Conservation (phyloP, 2,329 filamentous ascomycete species). For the Arthrobotrys iridis region DNA sequence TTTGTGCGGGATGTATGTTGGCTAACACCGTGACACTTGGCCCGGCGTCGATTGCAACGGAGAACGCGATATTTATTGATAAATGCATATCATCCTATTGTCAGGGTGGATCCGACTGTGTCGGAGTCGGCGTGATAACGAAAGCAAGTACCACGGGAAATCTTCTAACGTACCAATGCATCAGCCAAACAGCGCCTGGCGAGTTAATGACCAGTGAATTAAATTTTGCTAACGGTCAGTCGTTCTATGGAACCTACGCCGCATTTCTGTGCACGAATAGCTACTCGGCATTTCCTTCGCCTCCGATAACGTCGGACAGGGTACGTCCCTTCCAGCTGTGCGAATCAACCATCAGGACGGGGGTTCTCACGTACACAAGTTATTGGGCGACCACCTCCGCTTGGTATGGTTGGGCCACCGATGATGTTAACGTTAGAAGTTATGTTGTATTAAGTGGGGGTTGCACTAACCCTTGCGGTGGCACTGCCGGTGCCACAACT, state of each 20-base stretch:
- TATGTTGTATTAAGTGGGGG: background rate
- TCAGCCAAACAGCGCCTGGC: background rate
- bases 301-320: background rate
- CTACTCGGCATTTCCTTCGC: background rate
- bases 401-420: background rate
- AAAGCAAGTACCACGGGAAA: background rate
- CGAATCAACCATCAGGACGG: background rate
- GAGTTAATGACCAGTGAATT: background rate
- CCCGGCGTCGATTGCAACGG: background rate
- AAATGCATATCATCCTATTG: background rate
- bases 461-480: background rate
- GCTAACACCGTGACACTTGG: background rate
- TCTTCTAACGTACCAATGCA: background rate
- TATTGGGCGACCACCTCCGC: background rate
- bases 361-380: background rate
- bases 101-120: background rate
- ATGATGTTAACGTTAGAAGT: background rate
- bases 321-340: background rate
- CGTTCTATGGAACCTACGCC: background rate
- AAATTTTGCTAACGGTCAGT: background rate
- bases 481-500: background rate
- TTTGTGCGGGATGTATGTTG: slow-evolving; percentile 4
- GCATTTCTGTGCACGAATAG: slow-evolving; percentile 12
- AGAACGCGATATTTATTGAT: background rate
- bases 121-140: background rate